phyloP scores from a whole-genome alignment of 495 filamentous ascomycete species.

The Lophiotrema nucula region DNA sequence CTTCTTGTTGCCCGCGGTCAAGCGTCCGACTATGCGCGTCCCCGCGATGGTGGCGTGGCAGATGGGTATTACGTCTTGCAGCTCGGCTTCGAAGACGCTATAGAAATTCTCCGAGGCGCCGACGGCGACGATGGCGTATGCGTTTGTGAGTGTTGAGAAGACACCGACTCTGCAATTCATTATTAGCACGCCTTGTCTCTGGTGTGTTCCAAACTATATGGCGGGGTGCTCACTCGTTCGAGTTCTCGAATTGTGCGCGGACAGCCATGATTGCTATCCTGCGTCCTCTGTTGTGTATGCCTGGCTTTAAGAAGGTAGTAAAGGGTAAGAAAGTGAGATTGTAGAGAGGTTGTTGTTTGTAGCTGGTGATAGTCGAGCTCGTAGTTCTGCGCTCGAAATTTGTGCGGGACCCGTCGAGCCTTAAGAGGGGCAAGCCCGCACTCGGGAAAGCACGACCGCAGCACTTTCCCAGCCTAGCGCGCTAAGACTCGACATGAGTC shows the following conservation, averaged over 20 bases:
- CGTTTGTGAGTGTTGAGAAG: slow-evolving; percentile 93
- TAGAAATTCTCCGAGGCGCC: slow-evolving; percentile 99
- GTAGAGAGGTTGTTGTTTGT: slow-evolving; percentile 1
- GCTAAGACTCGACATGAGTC: too few relatives aligned
- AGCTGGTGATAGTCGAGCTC: background rate
- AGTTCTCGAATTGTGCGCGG: slow-evolving; percentile 82
- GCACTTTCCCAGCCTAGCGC: too few relatives aligned
- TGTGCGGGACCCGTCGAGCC: slow-evolving; percentile 9
- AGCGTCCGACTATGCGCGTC: slow-evolving; percentile 88
- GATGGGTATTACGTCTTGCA: slow-evolving; percentile 96
- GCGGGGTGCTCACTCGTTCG: slow-evolving; percentile 75
- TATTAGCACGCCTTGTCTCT: slow-evolving; percentile 12
- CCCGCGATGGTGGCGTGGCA: slow-evolving; percentile 97
- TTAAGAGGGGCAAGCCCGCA: slow-evolving; percentile 2
- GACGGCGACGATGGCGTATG: slow-evolving; percentile 87
- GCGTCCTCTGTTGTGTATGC: too few relatives aligned
- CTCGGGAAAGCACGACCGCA: too few relatives aligned
- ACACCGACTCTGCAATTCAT: slow-evolving; percentile 75
- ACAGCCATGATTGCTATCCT: slow-evolving; percentile 50
- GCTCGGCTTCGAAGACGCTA: slow-evolving; percentile 90
- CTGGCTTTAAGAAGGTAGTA: too few relatives aligned
- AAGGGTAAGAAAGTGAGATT: background rate
- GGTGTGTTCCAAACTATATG: background rate
- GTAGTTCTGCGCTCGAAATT: slow-evolving; percentile 8
- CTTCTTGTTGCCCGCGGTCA: slow-evolving; percentile 95